These are phyloP conservation scores for Lactarius vividus DNA, from an alignment of 768 basidiomycete genomes.

Conservation along the genomic window DNA sequence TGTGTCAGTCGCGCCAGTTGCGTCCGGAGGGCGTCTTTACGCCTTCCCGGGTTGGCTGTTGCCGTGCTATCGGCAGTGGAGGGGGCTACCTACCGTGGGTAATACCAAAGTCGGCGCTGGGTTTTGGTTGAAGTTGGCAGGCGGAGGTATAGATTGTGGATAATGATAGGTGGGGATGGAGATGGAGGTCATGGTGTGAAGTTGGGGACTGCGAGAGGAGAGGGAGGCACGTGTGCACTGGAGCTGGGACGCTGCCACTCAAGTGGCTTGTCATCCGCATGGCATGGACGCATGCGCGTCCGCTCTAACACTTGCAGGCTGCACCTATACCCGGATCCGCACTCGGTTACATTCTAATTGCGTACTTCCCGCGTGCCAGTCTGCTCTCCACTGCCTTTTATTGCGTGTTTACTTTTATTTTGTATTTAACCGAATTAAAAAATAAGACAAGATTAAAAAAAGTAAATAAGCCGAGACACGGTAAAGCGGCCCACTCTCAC, in stretches of 20 bases:
- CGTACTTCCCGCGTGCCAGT: too few species aligned
- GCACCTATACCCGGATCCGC: not conserved
- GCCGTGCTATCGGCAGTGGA: not conserved
- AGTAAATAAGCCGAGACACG: too few species aligned
- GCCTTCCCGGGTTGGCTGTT: not conserved
- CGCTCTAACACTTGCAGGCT: not conserved
- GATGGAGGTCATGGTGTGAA: not conserved
- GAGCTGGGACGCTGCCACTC: too few species aligned
- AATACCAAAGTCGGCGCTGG: not conserved
- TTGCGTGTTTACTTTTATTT: too few species aligned
- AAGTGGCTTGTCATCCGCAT: too few species aligned
- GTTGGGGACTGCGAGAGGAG: too few species aligned
- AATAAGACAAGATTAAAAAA: too few species aligned
- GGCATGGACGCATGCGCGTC: not conserved
- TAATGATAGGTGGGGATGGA: not conserved
- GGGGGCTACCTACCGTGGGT: too few species aligned
- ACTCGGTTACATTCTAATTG: too few species aligned
- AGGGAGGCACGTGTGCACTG: not conserved
- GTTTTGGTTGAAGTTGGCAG: not conserved
- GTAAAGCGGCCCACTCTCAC: too few species aligned
- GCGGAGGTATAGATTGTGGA: not conserved
- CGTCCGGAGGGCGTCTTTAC: constrained; percentile 4
- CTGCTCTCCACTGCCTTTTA: too few species aligned
- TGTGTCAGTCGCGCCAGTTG: not conserved
- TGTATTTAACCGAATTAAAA: too few species aligned